A percentile compares a stretch with the other conserved stretches of the same genome.
phyloP scores from a whole-genome alignment of 1,139 yeast genomes.

The Candida sp. region DNA sequence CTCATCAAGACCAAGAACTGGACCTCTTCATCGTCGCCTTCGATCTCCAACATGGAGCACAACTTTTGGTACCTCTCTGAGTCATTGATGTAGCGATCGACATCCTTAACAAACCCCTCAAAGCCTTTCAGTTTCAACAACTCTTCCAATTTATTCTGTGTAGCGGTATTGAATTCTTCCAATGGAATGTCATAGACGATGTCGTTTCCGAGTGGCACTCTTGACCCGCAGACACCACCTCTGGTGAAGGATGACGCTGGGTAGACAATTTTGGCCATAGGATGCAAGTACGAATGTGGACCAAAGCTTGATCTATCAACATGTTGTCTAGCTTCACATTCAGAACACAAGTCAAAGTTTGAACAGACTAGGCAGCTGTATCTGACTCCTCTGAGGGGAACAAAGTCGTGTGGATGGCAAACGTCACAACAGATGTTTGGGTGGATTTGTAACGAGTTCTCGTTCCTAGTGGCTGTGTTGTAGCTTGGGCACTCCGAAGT shows the following conservation, averaged over 20 bases:
- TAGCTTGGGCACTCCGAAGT: not conserved
- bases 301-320: slow-evolving; percentile 18
- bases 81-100: slow-evolving; percentile 24
- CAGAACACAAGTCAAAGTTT: slow-evolving; percentile 60
- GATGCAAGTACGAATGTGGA: slow-evolving; percentile 31
- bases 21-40: slow-evolving; percentile 23
- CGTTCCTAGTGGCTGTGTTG: not conserved
- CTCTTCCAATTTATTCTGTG: slow-evolving; percentile 22
- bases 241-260: slow-evolving; percentile 19
- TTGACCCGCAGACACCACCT: not conserved
- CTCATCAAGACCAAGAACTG: slow-evolving; percentile 26
- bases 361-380: slow-evolving; percentile 58
- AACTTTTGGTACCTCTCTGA: slow-evolving; percentile 32
- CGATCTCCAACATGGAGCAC: slow-evolving; percentile 9
- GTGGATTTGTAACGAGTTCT: slow-evolving; percentile 18
- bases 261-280: slow-evolving; percentile 31
- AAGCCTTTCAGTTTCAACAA: slow-evolving; percentile 22
- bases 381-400: slow-evolving; percentile 50
- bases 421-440: slow-evolving; percentile 42
- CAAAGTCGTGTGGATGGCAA: slow-evolving; percentile 34
- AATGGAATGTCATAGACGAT: slow-evolving; percentile 32
- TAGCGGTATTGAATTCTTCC: slow-evolving; percentile 23
- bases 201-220: slow-evolving; percentile 12
- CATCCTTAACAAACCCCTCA: slow-evolving; percentile 23
- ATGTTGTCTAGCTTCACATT: slow-evolving; percentile 42